Evolutionary conservation across 257 asterid species (phyloP).

Genomic region (Perilla frutescens): DNA sequence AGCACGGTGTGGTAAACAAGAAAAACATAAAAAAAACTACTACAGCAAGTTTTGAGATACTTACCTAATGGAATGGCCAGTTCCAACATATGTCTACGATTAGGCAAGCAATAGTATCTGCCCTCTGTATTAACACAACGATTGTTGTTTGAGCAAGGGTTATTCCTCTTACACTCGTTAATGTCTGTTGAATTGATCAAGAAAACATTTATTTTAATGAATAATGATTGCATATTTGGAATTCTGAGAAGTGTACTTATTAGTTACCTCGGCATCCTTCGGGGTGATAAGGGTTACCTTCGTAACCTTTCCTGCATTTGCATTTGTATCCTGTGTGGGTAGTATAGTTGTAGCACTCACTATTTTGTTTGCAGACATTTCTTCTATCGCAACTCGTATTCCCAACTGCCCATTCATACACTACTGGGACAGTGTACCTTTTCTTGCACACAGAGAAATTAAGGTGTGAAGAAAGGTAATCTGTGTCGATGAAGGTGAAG

Average conservation of each 20-base stretch:
- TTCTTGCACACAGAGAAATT: too few relatives aligned
- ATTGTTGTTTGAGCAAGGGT: neutral
- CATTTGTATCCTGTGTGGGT: neutral
- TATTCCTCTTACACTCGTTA: conserved; percentile 34
- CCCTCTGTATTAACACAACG: conserved; percentile 48
- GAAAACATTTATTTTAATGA: too few relatives aligned
- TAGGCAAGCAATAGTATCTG: conserved; percentile 38
- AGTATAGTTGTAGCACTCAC: too few relatives aligned
- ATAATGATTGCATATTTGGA: too few relatives aligned
- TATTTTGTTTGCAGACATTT: neutral
- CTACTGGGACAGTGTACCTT: neutral
- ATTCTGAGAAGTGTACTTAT: neutral
- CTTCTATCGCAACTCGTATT: neutral
- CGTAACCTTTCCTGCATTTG: conserved; percentile 38
- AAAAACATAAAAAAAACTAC: too few relatives aligned
- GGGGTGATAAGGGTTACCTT: conserved; percentile 48
- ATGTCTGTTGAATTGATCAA: too few relatives aligned
- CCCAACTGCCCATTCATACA: neutral
- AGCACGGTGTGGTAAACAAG: too few relatives aligned
- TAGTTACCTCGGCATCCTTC: conserved; percentile 47
- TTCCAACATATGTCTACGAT: neutral
- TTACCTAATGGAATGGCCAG: too few relatives aligned
- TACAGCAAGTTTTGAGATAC: too few relatives aligned
- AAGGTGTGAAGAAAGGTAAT: too few relatives aligned
- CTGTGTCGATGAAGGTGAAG: too few relatives aligned